These are phyloP conservation scores for Astrothelium subdiscretum DNA, from an alignment of 495 filamentous ascomycete species.

Conservation along the genomic window DNA sequence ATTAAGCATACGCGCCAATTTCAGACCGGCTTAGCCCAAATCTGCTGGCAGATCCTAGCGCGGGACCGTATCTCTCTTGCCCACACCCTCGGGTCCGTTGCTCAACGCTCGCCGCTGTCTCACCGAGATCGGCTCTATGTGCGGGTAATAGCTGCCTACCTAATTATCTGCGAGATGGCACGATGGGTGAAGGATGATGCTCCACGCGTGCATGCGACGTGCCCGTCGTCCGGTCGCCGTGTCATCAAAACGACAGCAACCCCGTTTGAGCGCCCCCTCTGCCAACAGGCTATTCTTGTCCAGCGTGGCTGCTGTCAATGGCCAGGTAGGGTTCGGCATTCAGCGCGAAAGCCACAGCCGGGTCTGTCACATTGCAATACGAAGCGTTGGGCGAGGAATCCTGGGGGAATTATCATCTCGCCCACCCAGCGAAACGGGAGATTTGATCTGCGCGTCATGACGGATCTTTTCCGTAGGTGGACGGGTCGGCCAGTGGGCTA, in stretches of 20 bases:
- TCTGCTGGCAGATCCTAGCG: conserved; percentile 3
- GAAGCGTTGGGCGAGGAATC: background rate
- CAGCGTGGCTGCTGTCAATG: background rate
- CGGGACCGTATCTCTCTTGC: background rate
- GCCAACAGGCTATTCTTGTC: background rate
- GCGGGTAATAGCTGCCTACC: too few relatives aligned
- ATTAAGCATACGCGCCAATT: background rate
- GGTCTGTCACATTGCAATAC: background rate
- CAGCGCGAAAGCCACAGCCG: background rate
- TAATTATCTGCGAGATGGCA: background rate
- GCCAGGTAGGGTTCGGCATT: background rate
- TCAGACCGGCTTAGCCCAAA: background rate
- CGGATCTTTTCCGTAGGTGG: background rate
- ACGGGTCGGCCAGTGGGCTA: background rate
- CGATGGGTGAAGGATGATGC: background rate
- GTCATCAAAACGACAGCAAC: background rate
- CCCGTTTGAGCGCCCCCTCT: background rate
- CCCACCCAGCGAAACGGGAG: background rate
- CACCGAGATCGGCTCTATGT: conserved; percentile 1
- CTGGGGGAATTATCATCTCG: background rate
- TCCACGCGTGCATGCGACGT: too few relatives aligned
- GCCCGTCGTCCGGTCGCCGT: too few relatives aligned
- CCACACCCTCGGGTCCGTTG: background rate
- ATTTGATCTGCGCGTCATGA: background rate
- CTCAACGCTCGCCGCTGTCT: background rate